Evolutionary conservation across 768 basidiomycete species (phyloP).

Genomic region (Naganishia vishniacii): DNA sequence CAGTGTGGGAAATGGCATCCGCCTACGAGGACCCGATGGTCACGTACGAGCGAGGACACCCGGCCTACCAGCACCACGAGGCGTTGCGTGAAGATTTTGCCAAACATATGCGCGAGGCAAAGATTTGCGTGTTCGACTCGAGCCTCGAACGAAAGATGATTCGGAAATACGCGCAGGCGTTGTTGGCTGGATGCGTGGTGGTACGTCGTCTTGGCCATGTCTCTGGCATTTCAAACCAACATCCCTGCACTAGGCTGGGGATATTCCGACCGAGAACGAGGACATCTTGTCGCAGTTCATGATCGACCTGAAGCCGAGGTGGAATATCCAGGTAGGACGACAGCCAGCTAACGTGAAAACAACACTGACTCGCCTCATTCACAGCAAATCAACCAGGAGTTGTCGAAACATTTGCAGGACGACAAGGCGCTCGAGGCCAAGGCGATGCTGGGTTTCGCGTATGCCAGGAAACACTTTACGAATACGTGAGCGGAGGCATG

Average conservation of each 20-base stretch:
- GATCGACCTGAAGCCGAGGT: slow-evolving; percentile 38
- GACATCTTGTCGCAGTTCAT: slow-evolving; percentile 37
- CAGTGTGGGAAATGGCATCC: slow-evolving; percentile 27
- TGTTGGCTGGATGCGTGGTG: slow-evolving; percentile 43
- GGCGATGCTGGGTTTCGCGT: slow-evolving; percentile 41
- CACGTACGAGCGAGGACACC: slow-evolving; percentile 38
- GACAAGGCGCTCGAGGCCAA: slow-evolving; percentile 39
- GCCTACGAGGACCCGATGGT: slow-evolving; percentile 35
- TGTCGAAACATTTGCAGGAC: slow-evolving; percentile 32
- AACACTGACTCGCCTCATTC: no score
- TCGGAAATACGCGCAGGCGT: slow-evolving; percentile 44
- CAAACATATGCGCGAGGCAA: slow-evolving; percentile 37
- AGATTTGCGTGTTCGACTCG: slow-evolving; percentile 47
- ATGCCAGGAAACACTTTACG: slow-evolving; percentile 41
- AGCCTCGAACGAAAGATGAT: slow-evolving; percentile 45
- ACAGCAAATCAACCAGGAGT: slow-evolving; percentile 33
- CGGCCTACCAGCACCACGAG: slow-evolving; percentile 37
- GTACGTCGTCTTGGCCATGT: not conserved
- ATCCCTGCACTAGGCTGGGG: slow-evolving; percentile 27
- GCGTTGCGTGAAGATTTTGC: slow-evolving; percentile 42
- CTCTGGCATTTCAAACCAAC: not conserved
- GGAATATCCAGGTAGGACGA: slow-evolving; percentile 38
- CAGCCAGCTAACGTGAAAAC: no score
- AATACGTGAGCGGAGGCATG: slow-evolving; percentile 30
- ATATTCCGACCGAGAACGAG: slow-evolving; percentile 46